These are phyloP conservation scores for Exophiala calicioides DNA, from an alignment of 2,329 filamentous ascomycete genomes.

Conservation along the genomic window DNA sequence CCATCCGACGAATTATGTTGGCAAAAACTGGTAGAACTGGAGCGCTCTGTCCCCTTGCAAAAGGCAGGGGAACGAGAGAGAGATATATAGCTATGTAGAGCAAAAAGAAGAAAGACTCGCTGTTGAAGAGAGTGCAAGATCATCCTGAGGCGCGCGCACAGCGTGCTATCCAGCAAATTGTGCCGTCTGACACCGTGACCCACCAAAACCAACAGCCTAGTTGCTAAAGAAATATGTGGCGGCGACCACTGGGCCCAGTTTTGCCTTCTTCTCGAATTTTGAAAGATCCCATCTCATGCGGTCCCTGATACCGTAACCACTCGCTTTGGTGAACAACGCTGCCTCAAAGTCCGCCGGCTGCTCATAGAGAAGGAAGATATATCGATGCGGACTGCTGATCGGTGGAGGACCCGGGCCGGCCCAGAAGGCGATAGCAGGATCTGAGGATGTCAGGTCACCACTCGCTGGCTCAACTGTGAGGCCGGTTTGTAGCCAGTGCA, in stretches of 20 bases:
- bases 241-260: conserved; percentile 6
- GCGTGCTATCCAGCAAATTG: too few species aligned
- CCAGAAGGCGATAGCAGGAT: conserved; percentile 34
- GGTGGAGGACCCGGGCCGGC: conserved; percentile 52
- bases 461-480: conserved; percentile 14
- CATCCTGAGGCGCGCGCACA: too few species aligned
- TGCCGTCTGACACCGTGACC: too few species aligned
- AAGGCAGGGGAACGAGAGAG: too few species aligned
- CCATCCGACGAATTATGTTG: too few species aligned
- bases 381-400: conserved; percentile 50
- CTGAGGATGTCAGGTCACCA: conserved; percentile 5
- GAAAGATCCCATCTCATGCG: conserved; percentile 13
- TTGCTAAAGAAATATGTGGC: conserved; percentile 16
- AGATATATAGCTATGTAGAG: too few species aligned
- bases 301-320: conserved; percentile 1
- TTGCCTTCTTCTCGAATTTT: conserved; percentile 9
- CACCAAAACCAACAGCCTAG: too few species aligned
- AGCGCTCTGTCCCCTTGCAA: too few species aligned
- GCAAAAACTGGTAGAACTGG: too few species aligned
- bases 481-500: conserved; percentile 39
- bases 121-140: too few species aligned
- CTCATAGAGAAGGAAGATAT: conserved; percentile 53
- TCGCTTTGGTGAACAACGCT: neutral
- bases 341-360: conserved; percentile 46
- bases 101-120: too few species aligned